Evolutionary conservation across 208 protist genomes (phyloP).

Genomic region (Trypanosoma rangeli): DNA sequence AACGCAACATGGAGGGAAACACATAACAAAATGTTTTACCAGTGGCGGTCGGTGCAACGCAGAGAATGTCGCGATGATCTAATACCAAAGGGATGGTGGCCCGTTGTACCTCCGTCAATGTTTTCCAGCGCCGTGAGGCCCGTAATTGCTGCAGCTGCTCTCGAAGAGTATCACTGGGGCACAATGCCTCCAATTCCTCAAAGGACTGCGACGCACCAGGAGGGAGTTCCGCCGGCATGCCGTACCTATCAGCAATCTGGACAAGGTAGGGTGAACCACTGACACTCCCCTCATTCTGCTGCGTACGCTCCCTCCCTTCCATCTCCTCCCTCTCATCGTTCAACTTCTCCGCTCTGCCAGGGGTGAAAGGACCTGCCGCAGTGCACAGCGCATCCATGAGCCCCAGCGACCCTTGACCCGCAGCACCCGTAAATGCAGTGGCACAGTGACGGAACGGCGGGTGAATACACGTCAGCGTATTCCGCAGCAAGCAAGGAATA

Average conservation of each 20-base stretch:
- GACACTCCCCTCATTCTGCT: not conserved
- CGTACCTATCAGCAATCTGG: slow-evolving; percentile 58
- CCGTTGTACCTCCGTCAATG: slow-evolving; percentile 61
- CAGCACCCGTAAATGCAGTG: not conserved
- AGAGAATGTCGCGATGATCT: slow-evolving; percentile 81
- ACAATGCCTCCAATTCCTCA: slow-evolving; percentile 50
- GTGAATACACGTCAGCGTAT: not conserved
- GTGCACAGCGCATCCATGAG: not conserved
- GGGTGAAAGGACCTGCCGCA: not conserved
- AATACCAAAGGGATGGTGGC: slow-evolving; percentile 57
- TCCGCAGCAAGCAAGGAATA: not conserved
- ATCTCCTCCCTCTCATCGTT: no score
- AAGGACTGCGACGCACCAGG: slow-evolving; percentile 44
- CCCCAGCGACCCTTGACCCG: not conserved
- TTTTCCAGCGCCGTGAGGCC: slow-evolving; percentile 30
- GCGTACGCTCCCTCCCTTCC: not conserved
- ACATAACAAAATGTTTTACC: slow-evolving; percentile 93
- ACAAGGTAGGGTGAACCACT: slow-evolving; percentile 41
- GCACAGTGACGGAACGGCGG: not conserved
- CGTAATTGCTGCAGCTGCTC: slow-evolving; percentile 44
- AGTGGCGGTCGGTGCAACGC: slow-evolving; percentile 83
- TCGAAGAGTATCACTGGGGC: slow-evolving; percentile 37
- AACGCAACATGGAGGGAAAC: slow-evolving; percentile 75
- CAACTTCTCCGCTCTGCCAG: not conserved
- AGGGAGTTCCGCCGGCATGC: slow-evolving; percentile 74